phyloP scores from a whole-genome alignment of 1,284 basidiomycete genomes.

The Leccinum subrobustum region DNA sequence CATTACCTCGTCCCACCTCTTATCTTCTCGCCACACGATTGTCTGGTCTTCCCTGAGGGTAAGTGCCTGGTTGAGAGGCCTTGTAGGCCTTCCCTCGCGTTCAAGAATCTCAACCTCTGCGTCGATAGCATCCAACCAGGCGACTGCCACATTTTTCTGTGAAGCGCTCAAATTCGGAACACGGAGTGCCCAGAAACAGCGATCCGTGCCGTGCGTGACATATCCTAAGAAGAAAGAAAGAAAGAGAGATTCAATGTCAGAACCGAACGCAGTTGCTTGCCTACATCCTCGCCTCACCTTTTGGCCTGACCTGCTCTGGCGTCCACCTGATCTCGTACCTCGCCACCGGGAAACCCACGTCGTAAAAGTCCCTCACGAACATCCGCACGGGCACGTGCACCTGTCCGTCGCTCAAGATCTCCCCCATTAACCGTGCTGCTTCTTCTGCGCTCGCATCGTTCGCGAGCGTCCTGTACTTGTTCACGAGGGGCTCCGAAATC shows the following conservation, averaged over 20 bases:
- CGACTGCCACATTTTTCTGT: conserved; percentile 24
- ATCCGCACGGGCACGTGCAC: conserved; percentile 69
- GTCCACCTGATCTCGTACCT: conserved; percentile 71
- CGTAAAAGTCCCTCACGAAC: conserved; percentile 57
- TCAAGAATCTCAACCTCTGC: conserved; percentile 43
- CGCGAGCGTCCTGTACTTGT: conserved; percentile 41
- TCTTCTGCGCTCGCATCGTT: conserved; percentile 42
- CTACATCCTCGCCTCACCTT: conserved; percentile 40
- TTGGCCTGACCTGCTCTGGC: conserved; percentile 52
- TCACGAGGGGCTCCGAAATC: conserved; percentile 47
- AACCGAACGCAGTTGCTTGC: background rate
- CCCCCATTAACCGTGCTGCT: conserved; percentile 43
- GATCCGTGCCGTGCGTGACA: conserved; percentile 59
- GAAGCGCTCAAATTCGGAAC: conserved; percentile 21
- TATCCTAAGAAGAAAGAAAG: conserved; percentile 45
- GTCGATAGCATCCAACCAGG: conserved; percentile 41
- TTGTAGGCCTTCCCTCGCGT: conserved; percentile 36
- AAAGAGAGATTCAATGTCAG: background rate
- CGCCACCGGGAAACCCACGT: conserved; percentile 56
- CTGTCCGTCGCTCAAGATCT: conserved; percentile 64
- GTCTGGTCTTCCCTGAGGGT: conserved; percentile 47
- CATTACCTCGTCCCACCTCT: conserved; percentile 43
- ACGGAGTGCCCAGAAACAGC: conserved; percentile 46
- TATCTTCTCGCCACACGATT: conserved; percentile 56
- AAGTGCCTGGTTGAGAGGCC: conserved; percentile 43